Evolutionary conservation across 495 filamentous ascomycete species (phyloP).

Genomic region (Tuber microsphaerosporum): DNA sequence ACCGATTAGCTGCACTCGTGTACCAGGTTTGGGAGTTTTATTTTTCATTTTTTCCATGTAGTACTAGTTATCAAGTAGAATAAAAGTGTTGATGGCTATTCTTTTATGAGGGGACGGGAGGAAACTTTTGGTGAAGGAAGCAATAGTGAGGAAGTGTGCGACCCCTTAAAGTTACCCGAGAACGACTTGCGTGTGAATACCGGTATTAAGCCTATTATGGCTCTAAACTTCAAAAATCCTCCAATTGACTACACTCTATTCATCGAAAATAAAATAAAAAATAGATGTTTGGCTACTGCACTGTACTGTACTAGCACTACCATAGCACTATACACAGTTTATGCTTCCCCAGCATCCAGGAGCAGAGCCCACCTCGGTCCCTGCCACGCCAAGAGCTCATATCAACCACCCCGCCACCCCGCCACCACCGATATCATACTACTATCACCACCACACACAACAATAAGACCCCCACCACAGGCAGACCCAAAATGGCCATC

Average conservation of each 20-base stretch:
- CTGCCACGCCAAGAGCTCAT: neutral
- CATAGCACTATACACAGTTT: too few species aligned
- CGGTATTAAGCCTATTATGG: neutral
- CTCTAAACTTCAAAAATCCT: neutral
- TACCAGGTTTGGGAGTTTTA: neutral
- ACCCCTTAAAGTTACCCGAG: neutral
- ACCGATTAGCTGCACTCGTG: slow-evolving; percentile 5
- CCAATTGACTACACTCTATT: neutral
- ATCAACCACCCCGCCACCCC: neutral
- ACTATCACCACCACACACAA: neutral
- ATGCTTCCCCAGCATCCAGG: neutral
- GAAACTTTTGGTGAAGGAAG: neutral
- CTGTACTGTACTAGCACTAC: too few species aligned
- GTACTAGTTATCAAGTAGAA: neutral
- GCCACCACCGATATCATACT: neutral
- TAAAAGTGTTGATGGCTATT: neutral
- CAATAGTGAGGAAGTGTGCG: neutral
- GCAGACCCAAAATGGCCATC: slow-evolving; percentile 7
- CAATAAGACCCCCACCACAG: neutral
- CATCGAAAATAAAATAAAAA: neutral
- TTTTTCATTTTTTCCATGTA: neutral
- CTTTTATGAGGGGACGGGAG: neutral
- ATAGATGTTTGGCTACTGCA: neutral
- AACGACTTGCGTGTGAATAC: neutral
- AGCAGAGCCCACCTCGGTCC: neutral